These are phyloP conservation scores for Vitis hybrid DNA, from an alignment of 177 flowering plant genomes.

Conservation along the genomic window DNA sequence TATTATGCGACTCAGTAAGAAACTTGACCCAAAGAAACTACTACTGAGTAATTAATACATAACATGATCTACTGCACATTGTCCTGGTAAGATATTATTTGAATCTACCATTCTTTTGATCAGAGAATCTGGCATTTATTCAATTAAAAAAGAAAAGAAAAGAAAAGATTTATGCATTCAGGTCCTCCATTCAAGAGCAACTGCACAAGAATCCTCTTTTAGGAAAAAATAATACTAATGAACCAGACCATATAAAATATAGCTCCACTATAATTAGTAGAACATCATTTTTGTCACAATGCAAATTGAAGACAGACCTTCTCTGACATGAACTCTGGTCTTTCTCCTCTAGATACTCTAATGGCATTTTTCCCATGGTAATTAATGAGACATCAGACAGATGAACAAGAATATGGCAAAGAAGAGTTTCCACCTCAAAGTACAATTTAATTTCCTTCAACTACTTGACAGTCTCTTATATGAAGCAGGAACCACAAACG, in stretches of 20 bases:
- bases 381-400: no score
- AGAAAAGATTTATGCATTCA: neutral
- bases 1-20: constrained; percentile 15
- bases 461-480: no score
- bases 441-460: no score
- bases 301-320: neutral
- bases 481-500: no score
- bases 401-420: no score
- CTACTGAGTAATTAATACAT: neutral
- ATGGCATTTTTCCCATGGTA: no score
- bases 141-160: neutral
- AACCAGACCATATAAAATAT: neutral
- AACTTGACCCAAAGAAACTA: constrained; percentile 10
- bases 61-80: neutral
- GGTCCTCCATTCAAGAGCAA: neutral
- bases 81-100: neutral
- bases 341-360: neutral
- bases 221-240: neutral
- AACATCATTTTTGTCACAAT: neutral
- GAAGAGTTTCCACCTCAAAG: no score
- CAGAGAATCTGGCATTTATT: no score
- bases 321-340: neutral
- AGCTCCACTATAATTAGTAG: neutral
- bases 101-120: no score
- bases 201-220: neutral